These are phyloP conservation scores for Lunularia cruciata DNA, from an alignment of 225 moss, liverwort and hornwort genomes.

Conservation along the genomic window DNA sequence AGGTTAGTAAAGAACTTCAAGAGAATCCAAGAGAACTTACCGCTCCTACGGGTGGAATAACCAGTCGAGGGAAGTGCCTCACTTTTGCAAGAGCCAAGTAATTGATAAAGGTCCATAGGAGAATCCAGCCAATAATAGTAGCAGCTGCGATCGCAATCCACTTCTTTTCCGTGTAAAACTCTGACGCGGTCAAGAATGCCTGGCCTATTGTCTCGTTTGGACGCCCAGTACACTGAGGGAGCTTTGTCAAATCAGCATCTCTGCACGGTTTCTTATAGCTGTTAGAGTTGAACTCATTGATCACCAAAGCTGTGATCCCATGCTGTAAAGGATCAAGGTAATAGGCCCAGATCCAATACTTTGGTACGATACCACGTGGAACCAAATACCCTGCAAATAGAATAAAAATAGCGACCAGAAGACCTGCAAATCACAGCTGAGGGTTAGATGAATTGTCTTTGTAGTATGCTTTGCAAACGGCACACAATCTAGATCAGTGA, in stretches of 20 bases:
- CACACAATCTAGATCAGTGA: too few species aligned
- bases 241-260: slow-evolving; percentile 36
- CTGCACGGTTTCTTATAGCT: slow-evolving; percentile 58
- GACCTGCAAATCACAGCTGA: slow-evolving; percentile 67
- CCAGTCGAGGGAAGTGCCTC: slow-evolving; percentile 47
- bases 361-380: slow-evolving; percentile 61
- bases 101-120: slow-evolving; percentile 62
- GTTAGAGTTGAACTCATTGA: slow-evolving; percentile 77
- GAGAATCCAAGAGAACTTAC: slow-evolving; percentile 10
- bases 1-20: neutral
- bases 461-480: too few species aligned
- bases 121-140: slow-evolving; percentile 74
- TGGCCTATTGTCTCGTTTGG: slow-evolving; percentile 70
- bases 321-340: slow-evolving; percentile 92
- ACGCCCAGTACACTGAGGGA: slow-evolving; percentile 69
- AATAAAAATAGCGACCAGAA: slow-evolving; percentile 66
- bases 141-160: slow-evolving; percentile 79
- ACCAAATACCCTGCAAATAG: slow-evolving; percentile 93
- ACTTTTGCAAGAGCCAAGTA: slow-evolving; percentile 55
- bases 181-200: slow-evolving; percentile 67
- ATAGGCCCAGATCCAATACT: slow-evolving; percentile 95
- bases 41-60: slow-evolving; percentile 50
- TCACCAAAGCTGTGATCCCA: slow-evolving; percentile 66
- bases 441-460: too few species aligned
- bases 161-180: slow-evolving; percentile 74